These are phyloP conservation scores for Acacia melanoxylon DNA, from an alignment of 306 rosid genomes.

Conservation along the genomic window DNA sequence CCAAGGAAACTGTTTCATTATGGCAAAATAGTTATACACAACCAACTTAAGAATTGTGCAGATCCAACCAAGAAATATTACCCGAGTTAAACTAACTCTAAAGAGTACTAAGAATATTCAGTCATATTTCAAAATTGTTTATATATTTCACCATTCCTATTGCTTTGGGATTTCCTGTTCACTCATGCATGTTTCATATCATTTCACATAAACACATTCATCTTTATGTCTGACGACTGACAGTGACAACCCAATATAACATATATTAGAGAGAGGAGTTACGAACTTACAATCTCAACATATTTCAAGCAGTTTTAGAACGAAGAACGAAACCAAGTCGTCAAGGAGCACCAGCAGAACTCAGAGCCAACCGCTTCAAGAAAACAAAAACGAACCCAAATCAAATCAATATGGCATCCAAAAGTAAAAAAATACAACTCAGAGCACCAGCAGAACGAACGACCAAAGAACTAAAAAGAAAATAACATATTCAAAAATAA, in stretches of 20 bases:
- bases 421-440: too few species aligned
- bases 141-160: not conserved
- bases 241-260: not conserved
- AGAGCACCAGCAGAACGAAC: too few species aligned
- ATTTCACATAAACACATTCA: conserved; percentile 2
- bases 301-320: not conserved
- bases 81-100: not conserved
- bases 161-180: not conserved
- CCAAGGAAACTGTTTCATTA: not conserved
- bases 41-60: conserved; percentile 13
- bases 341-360: too few species aligned
- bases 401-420: too few species aligned
- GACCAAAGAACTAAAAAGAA: too few species aligned
- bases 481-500: too few species aligned
- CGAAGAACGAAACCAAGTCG: too few species aligned
- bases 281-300: not conserved
- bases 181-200: not conserved
- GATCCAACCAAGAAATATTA: not conserved
- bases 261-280: not conserved
- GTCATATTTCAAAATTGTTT: conserved; percentile 4
- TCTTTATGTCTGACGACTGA: not conserved
- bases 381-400: too few species aligned
- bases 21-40: conserved; percentile 2
- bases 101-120: conserved; percentile 14
- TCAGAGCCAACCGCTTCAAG: too few species aligned